Percentiles rank a stretch among this genome's conserved stretches.
Conservation (phyloP, 768 basidiomycete genomes). For the Fomitopsis pulvina region DNA sequence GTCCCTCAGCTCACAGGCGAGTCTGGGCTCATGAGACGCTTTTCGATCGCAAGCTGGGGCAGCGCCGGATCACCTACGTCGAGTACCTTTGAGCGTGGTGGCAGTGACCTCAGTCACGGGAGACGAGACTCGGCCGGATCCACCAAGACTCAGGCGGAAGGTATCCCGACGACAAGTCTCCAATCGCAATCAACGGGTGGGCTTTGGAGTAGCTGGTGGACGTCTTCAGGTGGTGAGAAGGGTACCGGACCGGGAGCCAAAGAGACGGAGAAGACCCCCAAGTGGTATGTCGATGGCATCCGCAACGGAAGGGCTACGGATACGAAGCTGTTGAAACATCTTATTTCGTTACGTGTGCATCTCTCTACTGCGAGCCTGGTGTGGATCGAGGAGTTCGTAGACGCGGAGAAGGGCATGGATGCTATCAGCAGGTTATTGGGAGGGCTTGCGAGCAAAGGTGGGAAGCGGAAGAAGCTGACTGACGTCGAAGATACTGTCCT, state of each 20-base stretch:
- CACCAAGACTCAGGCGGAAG: constrained; percentile 24
- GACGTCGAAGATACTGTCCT: constrained; percentile 67
- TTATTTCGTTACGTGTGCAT: constrained; percentile 80
- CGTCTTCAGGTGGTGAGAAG: constrained; percentile 54
- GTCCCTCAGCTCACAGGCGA: constrained; percentile 76
- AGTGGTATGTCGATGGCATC: constrained; percentile 59
- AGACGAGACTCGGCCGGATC: constrained; percentile 18
- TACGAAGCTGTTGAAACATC: constrained; percentile 61
- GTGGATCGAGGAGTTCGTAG: constrained; percentile 79
- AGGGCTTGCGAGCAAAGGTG: constrained; percentile 56
- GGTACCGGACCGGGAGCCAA: constrained; percentile 17
- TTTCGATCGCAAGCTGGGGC: constrained; percentile 63
- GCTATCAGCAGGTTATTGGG: constrained; percentile 52
- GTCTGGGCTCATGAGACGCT: constrained; percentile 55
- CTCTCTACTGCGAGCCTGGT: constrained; percentile 74
- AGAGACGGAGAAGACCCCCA: constrained; percentile 42
- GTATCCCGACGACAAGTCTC: constrained; percentile 27
- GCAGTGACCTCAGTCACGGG: constrained; percentile 30
- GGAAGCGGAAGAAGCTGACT: constrained; percentile 50
- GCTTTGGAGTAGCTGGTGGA: constrained; percentile 74
- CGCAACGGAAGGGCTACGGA: constrained; percentile 47
- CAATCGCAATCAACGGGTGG: constrained; percentile 71
- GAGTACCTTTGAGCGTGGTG: constrained; percentile 28
- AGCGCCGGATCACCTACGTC: constrained; percentile 27
- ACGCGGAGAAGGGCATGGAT: constrained; percentile 56